A percentile compares a stretch with the other conserved stretches of the same genome.
phyloP scores from a whole-genome alignment of 169 alveolate genomes.

The Haemoproteus tartakovskyi region DNA sequence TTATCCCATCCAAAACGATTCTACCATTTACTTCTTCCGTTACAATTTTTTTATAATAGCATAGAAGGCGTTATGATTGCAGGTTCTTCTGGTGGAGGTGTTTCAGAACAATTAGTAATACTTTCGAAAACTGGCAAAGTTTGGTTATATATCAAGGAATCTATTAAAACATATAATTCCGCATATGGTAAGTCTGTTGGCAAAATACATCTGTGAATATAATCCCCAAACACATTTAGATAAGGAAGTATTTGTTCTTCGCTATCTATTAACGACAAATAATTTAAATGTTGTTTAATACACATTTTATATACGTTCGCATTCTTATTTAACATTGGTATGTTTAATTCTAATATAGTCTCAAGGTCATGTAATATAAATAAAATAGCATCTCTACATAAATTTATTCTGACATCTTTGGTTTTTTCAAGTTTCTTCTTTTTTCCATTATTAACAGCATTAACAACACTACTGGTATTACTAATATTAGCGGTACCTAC shows the following conservation, averaged over 20 bases:
- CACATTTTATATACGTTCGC: slow-evolving; percentile 68
- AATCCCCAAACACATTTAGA: slow-evolving; percentile 71
- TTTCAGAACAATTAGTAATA: slow-evolving; percentile 39
- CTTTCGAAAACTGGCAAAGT: slow-evolving; percentile 65
- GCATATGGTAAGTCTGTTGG: slow-evolving; percentile 78
- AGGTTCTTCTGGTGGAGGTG: slow-evolving; percentile 42
- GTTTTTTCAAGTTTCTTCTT: too few relatives aligned
- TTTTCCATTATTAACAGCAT: too few relatives aligned
- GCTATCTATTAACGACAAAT: slow-evolving; percentile 62
- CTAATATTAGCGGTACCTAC: too few relatives aligned
- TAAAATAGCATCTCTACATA: slow-evolving; percentile 74
- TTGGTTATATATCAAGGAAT: slow-evolving; percentile 68
- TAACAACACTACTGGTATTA: too few relatives aligned
- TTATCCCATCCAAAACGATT: neutral
- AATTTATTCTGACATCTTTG: slow-evolving; percentile 64
- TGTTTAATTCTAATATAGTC: slow-evolving; percentile 72
- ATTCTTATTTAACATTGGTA: slow-evolving; percentile 70
- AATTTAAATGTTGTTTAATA: slow-evolving; percentile 70
- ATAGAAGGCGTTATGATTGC: slow-evolving; percentile 64
- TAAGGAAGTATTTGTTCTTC: slow-evolving; percentile 73
- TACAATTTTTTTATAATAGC: slow-evolving; percentile 16
- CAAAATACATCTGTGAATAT: slow-evolving; percentile 72
- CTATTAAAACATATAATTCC: slow-evolving; percentile 71
- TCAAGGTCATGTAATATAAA: slow-evolving; percentile 76
- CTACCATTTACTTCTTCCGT: neutral